Evolutionary conservation across 78 protist genomes (phyloP).

Genomic region (Tieghemostelium lacteum): DNA sequence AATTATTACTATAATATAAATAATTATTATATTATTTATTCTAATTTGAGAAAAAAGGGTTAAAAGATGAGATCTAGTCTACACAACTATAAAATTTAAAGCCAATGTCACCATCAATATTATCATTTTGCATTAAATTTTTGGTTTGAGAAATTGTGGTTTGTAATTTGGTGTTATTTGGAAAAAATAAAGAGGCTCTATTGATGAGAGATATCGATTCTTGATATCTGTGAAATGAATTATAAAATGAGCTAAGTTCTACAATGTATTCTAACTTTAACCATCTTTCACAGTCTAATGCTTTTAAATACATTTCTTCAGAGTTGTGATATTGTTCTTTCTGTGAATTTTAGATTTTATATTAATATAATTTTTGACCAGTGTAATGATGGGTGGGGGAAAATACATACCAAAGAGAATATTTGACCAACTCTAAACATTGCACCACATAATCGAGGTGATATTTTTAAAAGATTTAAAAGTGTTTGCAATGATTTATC

Average conservation of each 20-base stretch:
- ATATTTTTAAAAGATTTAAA: background rate
- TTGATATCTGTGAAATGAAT: conserved; percentile 9
- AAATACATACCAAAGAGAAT: background rate
- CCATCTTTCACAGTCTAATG: conserved; percentile 60
- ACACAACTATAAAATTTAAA: too few species aligned
- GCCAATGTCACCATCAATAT: background rate
- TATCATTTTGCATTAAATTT: background rate
- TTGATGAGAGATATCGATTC: conserved; percentile 5
- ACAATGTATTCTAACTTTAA: conserved; percentile 29
- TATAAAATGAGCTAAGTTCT: conserved; percentile 21
- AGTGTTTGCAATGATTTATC: background rate
- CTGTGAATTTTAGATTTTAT: background rate
- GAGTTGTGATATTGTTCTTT: background rate
- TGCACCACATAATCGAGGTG: conserved; percentile 26
- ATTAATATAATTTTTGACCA: background rate
- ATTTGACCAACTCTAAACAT: conserved; percentile 36
- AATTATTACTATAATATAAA: too few species aligned
- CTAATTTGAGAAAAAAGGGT: too few species aligned
- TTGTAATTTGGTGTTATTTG: background rate
- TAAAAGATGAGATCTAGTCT: too few species aligned
- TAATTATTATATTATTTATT: too few species aligned
- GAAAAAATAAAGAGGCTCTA: conserved; percentile 14
- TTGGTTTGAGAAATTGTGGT: background rate
- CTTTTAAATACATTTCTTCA: conserved; percentile 20
- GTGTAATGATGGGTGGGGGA: background rate